Percentiles rank a stretch among this genome's conserved stretches.
phyloP scores from a whole-genome alignment of 306 rosid species.

The Biancaea sappan region DNA sequence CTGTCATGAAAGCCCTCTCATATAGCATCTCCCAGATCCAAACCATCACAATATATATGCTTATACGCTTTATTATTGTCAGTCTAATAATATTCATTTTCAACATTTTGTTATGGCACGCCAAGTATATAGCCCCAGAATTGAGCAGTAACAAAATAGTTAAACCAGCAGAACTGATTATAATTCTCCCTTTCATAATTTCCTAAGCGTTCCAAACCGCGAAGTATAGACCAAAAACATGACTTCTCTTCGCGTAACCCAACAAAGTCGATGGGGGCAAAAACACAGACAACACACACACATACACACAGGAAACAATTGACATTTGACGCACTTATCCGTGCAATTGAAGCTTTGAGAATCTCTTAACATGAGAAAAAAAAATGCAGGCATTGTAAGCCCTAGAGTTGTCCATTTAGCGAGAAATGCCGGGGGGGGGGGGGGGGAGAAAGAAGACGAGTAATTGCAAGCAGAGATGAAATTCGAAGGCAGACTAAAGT shows the following conservation, averaged over 20 bases:
- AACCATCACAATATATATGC: background rate
- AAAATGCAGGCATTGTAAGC: slow-evolving; percentile 31
- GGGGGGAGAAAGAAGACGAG: background rate
- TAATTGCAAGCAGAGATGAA: background rate
- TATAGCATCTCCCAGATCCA: slow-evolving; percentile 5
- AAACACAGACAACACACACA: background rate
- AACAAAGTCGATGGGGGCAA: background rate
- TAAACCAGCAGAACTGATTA: background rate
- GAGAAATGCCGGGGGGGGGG: background rate
- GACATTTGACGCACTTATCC: background rate
- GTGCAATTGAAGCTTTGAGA: background rate
- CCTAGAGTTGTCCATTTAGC: background rate
- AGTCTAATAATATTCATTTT: background rate
- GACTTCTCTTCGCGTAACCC: background rate
- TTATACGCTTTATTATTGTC: background rate
- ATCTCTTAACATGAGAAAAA: background rate
- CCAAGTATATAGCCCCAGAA: slow-evolving; percentile 25
- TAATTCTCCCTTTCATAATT: background rate
- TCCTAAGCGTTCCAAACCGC: background rate
- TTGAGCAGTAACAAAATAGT: background rate
- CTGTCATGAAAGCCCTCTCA: background rate
- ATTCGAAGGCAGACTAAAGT: background rate
- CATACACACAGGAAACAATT: background rate
- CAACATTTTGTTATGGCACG: background rate
- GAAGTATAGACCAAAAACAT: background rate